These are phyloP conservation scores for Calycina marina DNA, from an alignment of 2,329 filamentous ascomycete genomes.

Conservation along the genomic window DNA sequence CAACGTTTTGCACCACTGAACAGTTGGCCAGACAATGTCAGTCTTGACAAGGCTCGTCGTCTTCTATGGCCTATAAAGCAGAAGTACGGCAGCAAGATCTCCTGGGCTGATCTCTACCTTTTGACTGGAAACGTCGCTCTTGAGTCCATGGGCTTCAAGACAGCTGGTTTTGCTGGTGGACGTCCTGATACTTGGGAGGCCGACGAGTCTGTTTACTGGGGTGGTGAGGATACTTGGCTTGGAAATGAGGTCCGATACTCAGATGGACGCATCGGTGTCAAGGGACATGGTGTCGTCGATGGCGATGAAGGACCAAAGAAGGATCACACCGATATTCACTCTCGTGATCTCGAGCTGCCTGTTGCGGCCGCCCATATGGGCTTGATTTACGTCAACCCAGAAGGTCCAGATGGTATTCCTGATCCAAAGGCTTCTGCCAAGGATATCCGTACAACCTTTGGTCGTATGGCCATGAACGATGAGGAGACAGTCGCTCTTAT, in stretches of 20 bases:
- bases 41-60: constrained; percentile 66
- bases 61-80: constrained; percentile 73
- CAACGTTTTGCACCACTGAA: constrained; percentile 71
- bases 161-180: constrained; percentile 60
- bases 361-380: constrained; percentile 59
- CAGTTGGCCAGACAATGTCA: constrained; percentile 70
- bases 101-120: constrained; percentile 61
- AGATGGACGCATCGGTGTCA: constrained; percentile 9
- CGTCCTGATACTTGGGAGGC: constrained; percentile 61
- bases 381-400: constrained; percentile 71
- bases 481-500: constrained; percentile 71
- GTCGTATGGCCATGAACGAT: constrained; percentile 72
- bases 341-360: constrained; percentile 51
- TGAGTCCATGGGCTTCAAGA: constrained; percentile 61
- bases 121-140: constrained; percentile 64
- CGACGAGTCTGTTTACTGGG: constrained; percentile 67
- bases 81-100: constrained; percentile 73
- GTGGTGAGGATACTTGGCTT: constrained; percentile 59
- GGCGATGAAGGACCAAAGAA: constrained; percentile 27
- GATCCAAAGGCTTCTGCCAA: constrained; percentile 53
- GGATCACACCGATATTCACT: constrained; percentile 35
- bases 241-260: constrained; percentile 58
- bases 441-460: constrained; percentile 63
- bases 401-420: constrained; percentile 58
- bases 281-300: constrained; percentile 28